Evolutionary conservation across 1,284 basidiomycete species (phyloP), one percentile per base, ranked within the genome.

Genomic region (Pascua sp.): DNA sequence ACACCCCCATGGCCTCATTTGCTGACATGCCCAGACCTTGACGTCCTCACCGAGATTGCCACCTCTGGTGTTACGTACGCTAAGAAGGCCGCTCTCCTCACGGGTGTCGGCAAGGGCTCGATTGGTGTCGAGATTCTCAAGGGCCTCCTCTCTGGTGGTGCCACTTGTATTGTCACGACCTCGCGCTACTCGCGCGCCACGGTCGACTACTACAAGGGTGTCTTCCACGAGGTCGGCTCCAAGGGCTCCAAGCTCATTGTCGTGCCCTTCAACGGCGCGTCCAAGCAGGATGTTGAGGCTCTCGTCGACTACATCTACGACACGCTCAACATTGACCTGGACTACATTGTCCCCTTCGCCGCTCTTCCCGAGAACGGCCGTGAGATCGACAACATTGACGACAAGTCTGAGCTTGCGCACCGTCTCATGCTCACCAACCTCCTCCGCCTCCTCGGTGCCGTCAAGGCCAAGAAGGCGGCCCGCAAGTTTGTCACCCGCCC

Each of bases 91-190:
- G 95, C 95, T 1, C 84, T 98, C 40, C 84, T 98, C 47, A 98
- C 95, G 47, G 95, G 96, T 77, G 96, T 98, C 55, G 95, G 95
- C 57, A 94, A 92, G 74, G 95, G 91, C 24, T 96, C 92, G 4
- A 98, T 98, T 70, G 95, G 95, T 65, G 89, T 96, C 57, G 96
- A 98, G 78, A 91, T 98, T 65, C 83, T 98, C 67, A 98, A 97
- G 78, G 95, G 95, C 64, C 84, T 98, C 13, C 84, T 98, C 37
- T 90, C 94, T 43, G 96, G 95, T 59, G 96, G 95, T 58, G 92
- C 93, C 38, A 91, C 91, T 67, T 91, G 98, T 64, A 88, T 98
- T 49, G 89, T 98, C 78, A 98, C 95, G 32, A 98, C 96, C 36
- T 97, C 92, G 37, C 88, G 93, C 67, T 96, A 94, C 80, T 92